Evolutionary conservation across 1,284 basidiomycete species (phyloP).

Genomic region (Mycena sp.): DNA sequence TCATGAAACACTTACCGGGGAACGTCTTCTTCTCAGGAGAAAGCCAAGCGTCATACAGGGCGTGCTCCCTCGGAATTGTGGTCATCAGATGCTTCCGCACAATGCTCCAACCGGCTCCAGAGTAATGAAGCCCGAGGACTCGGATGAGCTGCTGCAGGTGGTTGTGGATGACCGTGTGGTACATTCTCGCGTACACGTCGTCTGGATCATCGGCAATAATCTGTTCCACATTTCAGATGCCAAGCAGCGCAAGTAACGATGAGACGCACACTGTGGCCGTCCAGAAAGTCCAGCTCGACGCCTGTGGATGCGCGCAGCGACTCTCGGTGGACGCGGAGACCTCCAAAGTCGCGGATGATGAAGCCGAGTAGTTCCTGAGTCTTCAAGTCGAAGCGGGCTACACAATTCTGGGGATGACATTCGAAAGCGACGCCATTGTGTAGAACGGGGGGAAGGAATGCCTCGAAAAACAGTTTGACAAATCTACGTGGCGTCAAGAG

Average conservation of each 20-base stretch:
- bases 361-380: constrained; percentile 59
- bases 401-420: constrained; percentile 63
- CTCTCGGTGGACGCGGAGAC: constrained; percentile 56
- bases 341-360: constrained; percentile 64
- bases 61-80: constrained; percentile 52
- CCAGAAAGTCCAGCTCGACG: constrained; percentile 54
- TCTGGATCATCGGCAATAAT: constrained; percentile 58
- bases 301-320: constrained; percentile 57
- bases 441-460: constrained; percentile 60
- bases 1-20: constrained; percentile 61
- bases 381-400: constrained; percentile 55
- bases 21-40: constrained; percentile 55
- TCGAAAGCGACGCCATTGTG: constrained; percentile 64
- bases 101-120: constrained; percentile 56
- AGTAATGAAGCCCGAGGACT: constrained; percentile 60
- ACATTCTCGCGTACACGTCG: constrained; percentile 62
- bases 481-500: constrained; percentile 43
- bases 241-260: neutral
- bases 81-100: constrained; percentile 52
- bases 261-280: constrained; percentile 49
- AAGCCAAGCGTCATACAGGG: constrained; percentile 55
- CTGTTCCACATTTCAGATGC: neutral
- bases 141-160: constrained; percentile 63
- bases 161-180: constrained; percentile 63
- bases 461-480: constrained; percentile 54